Evolutionary conservation across 306 rosid genomes (phyloP), one percentile per base, ranked within the genome.

Genomic region (Alnus glutinosa): DNA sequence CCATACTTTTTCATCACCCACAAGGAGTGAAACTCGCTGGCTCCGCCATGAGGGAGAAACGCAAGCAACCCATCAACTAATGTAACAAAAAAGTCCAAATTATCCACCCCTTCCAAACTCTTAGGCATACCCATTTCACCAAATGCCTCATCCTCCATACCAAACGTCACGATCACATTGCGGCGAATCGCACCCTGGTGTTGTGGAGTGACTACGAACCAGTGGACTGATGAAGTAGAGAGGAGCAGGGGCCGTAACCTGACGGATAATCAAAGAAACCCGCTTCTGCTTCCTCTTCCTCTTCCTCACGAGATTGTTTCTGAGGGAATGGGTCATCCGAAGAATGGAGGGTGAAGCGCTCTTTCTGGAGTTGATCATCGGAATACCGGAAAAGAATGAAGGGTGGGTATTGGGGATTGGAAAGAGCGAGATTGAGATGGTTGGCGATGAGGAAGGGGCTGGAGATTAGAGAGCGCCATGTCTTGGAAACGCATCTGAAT

Each of bases 31-130:
- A 2, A 10, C 2, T 8, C 51, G 2, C 13, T 11, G 0, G 2
- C 12, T 0, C 3, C 1, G 2, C 0, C 1, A 32, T n/a, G 32
- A 5, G 51, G 51, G 51, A 48, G 2, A 48, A 48, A 0, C 2
- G 51, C 51, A 48, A 48, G 51, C 9, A 10, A 48, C 51, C 51
- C 11, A 48, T 48, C 51, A 48, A 9, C 2, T 2, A 48, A 1
- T 0, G 11, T 1, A 0, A 48, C 13, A 1, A 2, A 1, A 1
- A 48, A 1, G 12, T 7, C 2, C 12, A 48, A 48, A 2, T 7
- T 1, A 8, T 48, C 2, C 44, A 39, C 4, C 12, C 12, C 12
- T 48, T 48, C 2, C 2, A 48, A 48, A 48, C 51, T 48, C 51
- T 48, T 10, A 1, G 13, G 51, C 12, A 48, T 8, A 48, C 3